These are phyloP conservation scores for Ajuga reptans DNA, from an alignment of 305 asterid species.

Conservation along the genomic window DNA sequence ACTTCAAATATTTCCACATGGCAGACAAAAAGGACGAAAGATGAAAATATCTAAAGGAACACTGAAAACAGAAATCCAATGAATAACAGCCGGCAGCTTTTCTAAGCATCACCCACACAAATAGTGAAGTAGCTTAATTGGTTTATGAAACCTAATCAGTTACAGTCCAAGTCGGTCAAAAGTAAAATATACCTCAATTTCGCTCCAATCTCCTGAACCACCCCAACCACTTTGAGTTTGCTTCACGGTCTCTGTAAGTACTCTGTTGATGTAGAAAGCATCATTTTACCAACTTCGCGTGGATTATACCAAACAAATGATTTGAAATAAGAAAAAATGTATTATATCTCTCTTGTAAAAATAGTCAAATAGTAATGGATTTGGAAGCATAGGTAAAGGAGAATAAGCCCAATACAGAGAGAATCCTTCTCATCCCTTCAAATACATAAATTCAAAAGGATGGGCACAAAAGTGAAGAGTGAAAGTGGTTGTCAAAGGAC, in stretches of 20 bases:
- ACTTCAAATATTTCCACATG: neutral
- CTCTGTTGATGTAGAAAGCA: slow-evolving; percentile 34
- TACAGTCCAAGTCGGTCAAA: neutral
- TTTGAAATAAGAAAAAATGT: neutral
- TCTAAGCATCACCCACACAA: slow-evolving; percentile 3
- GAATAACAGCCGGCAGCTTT: neutral
- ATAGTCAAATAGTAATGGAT: neutral
- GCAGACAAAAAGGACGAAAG: neutral
- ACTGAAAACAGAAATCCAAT: neutral
- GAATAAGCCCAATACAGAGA: neutral
- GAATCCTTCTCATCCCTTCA: neutral
- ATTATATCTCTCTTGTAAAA: neutral
- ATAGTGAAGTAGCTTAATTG: neutral
- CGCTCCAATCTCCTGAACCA: slow-evolving; percentile 68
- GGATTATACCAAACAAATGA: neutral
- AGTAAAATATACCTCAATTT: slow-evolving; percentile 53
- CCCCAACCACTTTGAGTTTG: slow-evolving; percentile 63
- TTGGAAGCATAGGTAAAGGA: neutral
- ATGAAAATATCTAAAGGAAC: neutral
- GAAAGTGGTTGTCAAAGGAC: neutral
- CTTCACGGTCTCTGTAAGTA: slow-evolving; percentile 66
- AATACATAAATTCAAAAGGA: neutral
- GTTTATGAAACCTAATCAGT: neutral
- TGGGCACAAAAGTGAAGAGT: neutral
- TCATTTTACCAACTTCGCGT: neutral